Percentiles rank a stretch among this genome's conserved stretches.
Evolutionary conservation across 2,329 filamentous ascomycete species (phyloP).

Genomic region (Aspergillus fumigatiaffinis): DNA sequence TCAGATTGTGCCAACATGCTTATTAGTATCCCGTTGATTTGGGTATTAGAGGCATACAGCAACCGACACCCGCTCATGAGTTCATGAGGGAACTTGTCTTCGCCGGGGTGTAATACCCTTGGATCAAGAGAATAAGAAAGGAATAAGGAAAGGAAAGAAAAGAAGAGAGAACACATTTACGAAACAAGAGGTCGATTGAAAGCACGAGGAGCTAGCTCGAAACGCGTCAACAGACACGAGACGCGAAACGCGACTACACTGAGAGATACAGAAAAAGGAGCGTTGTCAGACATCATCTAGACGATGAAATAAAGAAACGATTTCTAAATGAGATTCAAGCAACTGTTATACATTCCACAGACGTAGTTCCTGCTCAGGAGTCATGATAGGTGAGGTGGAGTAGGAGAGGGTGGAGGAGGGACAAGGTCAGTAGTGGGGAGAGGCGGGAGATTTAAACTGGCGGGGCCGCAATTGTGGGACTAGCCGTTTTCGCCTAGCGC

Average conservation of each 20-base stretch:
- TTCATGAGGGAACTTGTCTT: conserved; percentile 9
- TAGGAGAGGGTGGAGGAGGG: not conserved
- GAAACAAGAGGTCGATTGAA: not conserved
- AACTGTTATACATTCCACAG: not conserved
- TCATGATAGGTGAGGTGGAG: not conserved
- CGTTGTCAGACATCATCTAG: not conserved
- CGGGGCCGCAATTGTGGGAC: not conserved
- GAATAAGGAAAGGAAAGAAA: not conserved
- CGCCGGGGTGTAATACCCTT: conserved; percentile 14
- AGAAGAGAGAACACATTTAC: not conserved
- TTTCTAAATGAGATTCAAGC: not conserved
- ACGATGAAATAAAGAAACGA: not conserved
- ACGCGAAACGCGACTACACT: not conserved
- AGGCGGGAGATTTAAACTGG: not conserved
- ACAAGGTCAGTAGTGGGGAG: not conserved
- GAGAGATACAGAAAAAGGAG: not conserved
- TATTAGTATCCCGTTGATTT: conserved; percentile 7
- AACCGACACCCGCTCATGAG: conserved; percentile 9
- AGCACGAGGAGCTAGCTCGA: not conserved
- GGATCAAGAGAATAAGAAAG: not conserved
- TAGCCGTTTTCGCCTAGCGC: not conserved
- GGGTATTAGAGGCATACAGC: conserved; percentile 19
- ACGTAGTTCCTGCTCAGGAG: not conserved
- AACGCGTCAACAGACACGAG: not conserved
- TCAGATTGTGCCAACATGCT: conserved; percentile 5